phyloP scores from a whole-genome alignment of 2,329 filamentous ascomycete species.

The Aspergillus fischeri region DNA sequence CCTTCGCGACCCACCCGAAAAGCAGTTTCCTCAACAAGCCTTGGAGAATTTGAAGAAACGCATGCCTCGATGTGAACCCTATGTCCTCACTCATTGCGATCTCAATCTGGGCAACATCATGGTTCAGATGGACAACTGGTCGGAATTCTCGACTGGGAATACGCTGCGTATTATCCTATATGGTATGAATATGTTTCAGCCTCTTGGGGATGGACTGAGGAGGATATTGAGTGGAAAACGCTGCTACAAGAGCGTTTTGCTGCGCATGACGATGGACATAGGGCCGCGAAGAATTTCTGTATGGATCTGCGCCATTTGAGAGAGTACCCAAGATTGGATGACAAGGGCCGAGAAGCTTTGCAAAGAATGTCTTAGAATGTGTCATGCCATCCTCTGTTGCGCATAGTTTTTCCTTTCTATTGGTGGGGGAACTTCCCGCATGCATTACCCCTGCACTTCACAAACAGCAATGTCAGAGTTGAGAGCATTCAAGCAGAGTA shows the following conservation, averaged over 20 bases:
- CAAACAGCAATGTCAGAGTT: no score
- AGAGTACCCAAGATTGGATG: conserved; percentile 16
- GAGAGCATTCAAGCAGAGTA: no score
- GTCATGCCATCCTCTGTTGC: no score
- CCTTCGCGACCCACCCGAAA: neutral
- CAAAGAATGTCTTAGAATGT: conserved; percentile 1
- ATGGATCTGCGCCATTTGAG: conserved; percentile 16
- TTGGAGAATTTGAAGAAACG: conserved; percentile 18
- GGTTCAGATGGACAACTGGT: conserved; percentile 19
- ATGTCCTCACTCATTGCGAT: conserved; percentile 24
- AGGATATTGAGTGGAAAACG: conserved; percentile 22
- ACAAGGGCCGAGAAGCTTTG: conserved; percentile 15
- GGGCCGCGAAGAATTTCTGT: conserved; percentile 18
- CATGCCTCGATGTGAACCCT: conserved; percentile 19
- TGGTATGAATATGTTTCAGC: conserved; percentile 34
- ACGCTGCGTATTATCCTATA: conserved; percentile 25
- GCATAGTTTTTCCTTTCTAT: no score
- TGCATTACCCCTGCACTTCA: no score
- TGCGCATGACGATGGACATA: conserved; percentile 12
- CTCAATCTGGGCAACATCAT: conserved; percentile 27
- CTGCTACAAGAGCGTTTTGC: conserved; percentile 17
- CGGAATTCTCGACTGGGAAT: conserved; percentile 30
- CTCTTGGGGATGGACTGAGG: conserved; percentile 16
- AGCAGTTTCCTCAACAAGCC: conserved; percentile 7
- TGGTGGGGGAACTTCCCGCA: no score